These are phyloP conservation scores for Colletotrichum caudatum DNA, from an alignment of 2,329 filamentous ascomycete genomes.

Conservation along the genomic window DNA sequence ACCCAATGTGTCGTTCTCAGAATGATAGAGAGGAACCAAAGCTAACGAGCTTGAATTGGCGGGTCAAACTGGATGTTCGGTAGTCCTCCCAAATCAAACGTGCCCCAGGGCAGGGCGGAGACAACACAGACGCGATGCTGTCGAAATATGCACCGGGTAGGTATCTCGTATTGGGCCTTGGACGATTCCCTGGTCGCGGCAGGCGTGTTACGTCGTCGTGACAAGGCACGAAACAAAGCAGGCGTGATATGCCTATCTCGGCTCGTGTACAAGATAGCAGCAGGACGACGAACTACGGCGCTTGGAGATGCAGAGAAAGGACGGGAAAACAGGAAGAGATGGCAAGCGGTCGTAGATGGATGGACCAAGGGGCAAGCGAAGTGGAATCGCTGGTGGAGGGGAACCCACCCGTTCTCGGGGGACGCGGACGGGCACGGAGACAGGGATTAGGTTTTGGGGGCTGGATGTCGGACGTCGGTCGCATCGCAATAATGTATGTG, in stretches of 20 bases:
- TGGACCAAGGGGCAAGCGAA: neutral
- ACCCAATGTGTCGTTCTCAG: conserved; percentile 23
- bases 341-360: conserved; percentile 2
- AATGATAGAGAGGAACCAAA: conserved; percentile 11
- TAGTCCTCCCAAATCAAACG: conserved; percentile 23
- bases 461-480: conserved; percentile 37
- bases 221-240: neutral
- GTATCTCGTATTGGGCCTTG: conserved; percentile 35
- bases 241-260: neutral
- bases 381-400: conserved; percentile 9
- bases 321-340: conserved; percentile 8
- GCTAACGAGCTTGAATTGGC: conserved; percentile 9
- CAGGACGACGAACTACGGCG: conserved; percentile 4
- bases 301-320: conserved; percentile 3
- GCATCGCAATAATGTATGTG: conserved; percentile 35
- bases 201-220: neutral
- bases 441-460: conserved; percentile 22
- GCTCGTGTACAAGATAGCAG: neutral
- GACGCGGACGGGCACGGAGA: conserved; percentile 2
- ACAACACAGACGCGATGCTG: conserved; percentile 3
- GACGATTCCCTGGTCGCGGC: conserved; percentile 7
- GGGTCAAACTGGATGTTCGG: conserved; percentile 17
- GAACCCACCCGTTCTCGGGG: conserved; percentile 24
- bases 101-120: conserved; percentile 6
- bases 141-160: conserved; percentile 22